Evolutionary conservation across 768 basidiomycete species (phyloP), one percentile per base, ranked within the genome.

Genomic region (Suillus subaureus): DNA sequence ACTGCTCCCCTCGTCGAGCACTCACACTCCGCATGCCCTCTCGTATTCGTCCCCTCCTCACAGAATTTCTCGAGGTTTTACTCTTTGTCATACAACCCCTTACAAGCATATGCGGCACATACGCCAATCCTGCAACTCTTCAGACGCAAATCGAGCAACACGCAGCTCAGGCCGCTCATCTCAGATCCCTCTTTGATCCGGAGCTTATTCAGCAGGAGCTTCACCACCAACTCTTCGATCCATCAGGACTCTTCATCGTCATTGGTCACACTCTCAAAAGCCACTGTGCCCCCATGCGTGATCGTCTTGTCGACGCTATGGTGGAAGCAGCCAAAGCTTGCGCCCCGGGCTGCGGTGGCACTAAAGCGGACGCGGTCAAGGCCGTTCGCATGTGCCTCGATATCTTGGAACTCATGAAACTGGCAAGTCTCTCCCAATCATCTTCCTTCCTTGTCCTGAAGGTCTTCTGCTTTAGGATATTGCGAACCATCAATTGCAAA

Each of bases 221-320:
- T 70, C 83, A 81, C 62, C 89, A 89, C 68, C 84, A 85, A 40
- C 79, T 92, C 11, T 94, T 93, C 73, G 92, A 95, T 79, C 87
- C 92, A 31, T 85, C 88, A 8, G 87, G 87, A 12, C 83, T 96
- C 56, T 94, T 97, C 78, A 74, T 82, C 55, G 87, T 88, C 66
- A 89, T 97, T 66, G 94, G 93, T 16, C 82, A 86, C 67, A 90
- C 91, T 21, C 84, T 97, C 67, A 94, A 96, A 76, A 87, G 88
- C 42, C 95, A 97, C 71, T 97, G 96, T 68, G 96, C 96, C 7
- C 96, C 96, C 16, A 96, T 97, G 89, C 83, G 96, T 42, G 96
- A 97, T 77, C 84, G 81, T 16, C 85, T 88, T 52, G 90, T 97
- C 33, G 92, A 95, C 72, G 84, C 83, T 45, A 94, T 97, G 92